These are phyloP conservation scores for Uronychia binucleata DNA, from an alignment of 73 alveolate genomes.

Conservation along the genomic window DNA sequence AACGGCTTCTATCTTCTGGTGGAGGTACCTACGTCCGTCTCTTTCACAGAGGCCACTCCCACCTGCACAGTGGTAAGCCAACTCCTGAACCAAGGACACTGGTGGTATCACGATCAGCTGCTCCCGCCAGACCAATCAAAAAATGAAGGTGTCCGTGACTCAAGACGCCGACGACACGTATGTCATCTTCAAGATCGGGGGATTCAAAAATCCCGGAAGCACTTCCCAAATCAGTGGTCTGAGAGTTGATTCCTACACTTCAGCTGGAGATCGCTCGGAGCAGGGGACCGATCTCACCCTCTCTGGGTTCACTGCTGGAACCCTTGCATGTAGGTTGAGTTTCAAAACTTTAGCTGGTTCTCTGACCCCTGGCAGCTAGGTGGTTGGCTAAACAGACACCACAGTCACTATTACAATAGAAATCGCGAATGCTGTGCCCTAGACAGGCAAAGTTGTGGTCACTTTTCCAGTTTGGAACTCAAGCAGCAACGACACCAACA, in stretches of 20 bases:
- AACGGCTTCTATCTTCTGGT: too few relatives aligned
- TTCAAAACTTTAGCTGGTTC: background rate
- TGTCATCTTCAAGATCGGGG: too few relatives aligned
- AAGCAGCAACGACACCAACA: background rate
- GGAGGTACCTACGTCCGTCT: too few relatives aligned
- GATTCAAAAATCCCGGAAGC: too few relatives aligned
- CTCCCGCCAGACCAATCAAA: too few relatives aligned
- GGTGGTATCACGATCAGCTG: too few relatives aligned
- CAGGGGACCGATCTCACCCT: background rate
- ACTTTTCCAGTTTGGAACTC: background rate
- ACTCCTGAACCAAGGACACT: too few relatives aligned
- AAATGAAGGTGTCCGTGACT: too few relatives aligned
- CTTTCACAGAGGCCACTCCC: too few relatives aligned
- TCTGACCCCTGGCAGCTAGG: background rate
- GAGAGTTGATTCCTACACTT: background rate
- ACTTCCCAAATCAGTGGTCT: too few relatives aligned
- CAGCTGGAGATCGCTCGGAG: background rate
- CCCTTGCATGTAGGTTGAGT: background rate
- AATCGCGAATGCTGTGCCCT: background rate
- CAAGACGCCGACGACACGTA: too few relatives aligned
- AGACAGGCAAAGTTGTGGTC: background rate
- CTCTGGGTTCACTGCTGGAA: background rate
- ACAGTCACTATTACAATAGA: background rate
- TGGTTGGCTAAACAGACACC: background rate
- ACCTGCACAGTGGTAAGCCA: too few relatives aligned